Conservation (phyloP, 2,329 filamentous ascomycete species). For the Diaporthe batatas region DNA sequence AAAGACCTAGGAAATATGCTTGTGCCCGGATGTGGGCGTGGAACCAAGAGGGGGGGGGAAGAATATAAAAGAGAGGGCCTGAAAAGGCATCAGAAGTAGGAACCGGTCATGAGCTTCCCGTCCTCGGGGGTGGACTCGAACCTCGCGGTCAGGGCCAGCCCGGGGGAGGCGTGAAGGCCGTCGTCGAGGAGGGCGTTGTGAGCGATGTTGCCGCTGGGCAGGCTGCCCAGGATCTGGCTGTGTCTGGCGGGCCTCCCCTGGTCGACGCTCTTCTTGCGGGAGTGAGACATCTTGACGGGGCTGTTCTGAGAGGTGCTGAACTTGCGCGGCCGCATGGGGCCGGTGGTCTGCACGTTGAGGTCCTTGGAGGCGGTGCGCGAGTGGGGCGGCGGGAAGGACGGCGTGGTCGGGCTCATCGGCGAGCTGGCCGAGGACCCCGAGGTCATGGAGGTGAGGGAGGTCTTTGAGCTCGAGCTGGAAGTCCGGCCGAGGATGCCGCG, state of each 20-base stretch:
- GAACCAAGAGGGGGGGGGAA: constrained; percentile 9
- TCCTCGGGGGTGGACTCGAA: constrained; percentile 42
- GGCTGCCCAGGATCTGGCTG: constrained; percentile 41
- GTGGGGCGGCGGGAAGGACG: constrained; percentile 24
- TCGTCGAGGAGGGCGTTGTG: constrained; percentile 33
- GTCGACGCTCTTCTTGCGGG: constrained; percentile 39
- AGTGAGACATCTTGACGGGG: constrained; percentile 37
- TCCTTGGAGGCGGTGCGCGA: constrained; percentile 34
- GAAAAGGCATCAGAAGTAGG: constrained; percentile 33
- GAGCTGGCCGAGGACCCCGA: constrained; percentile 35
- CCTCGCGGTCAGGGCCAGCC: constrained; percentile 38
- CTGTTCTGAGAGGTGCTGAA: constrained; percentile 42
- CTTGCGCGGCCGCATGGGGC: constrained; percentile 37
- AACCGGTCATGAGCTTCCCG: constrained; percentile 37
- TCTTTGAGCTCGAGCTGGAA: constrained; percentile 40
- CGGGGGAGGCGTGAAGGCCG: constrained; percentile 26
- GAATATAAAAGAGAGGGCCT: background rate
- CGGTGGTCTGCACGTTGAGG: background rate
- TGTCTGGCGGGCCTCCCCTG: constrained; percentile 37
- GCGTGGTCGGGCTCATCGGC: constrained; percentile 34
- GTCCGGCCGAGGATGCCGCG: constrained; percentile 30
- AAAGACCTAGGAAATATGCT: constrained; percentile 3
- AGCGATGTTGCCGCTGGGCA: constrained; percentile 35
- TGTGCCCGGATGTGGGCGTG: constrained; percentile 9
- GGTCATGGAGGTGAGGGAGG: constrained; percentile 36